Percentiles rank a stretch among this genome's conserved stretches.
These are phyloP conservation scores for Chaetothyriales sp. DNA, from an alignment of 2,329 filamentous ascomycete genomes.

Conservation along the genomic window DNA sequence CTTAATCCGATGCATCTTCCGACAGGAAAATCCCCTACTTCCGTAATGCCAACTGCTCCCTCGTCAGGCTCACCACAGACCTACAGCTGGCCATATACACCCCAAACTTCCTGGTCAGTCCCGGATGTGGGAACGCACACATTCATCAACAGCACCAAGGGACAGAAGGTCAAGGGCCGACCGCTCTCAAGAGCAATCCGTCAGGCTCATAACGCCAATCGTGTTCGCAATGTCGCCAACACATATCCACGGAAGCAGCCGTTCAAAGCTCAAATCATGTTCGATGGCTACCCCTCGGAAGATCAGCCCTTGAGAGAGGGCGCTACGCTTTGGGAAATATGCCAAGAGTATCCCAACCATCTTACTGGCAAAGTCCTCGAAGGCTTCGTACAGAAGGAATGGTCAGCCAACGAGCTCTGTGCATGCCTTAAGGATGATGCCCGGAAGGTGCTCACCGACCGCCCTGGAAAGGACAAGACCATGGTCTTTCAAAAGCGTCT, in stretches of 20 bases:
- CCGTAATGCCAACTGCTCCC: background rate
- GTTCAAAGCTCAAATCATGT: background rate
- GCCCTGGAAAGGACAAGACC: conserved; percentile 1
- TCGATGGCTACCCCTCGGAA: background rate
- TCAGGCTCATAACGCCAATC: background rate
- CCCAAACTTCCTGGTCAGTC: background rate
- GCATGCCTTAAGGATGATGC: background rate
- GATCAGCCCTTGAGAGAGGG: background rate
- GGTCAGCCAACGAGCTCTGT: conserved; percentile 1
- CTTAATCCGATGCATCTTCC: background rate
- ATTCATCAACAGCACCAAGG: background rate
- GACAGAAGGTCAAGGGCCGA: conserved; percentile 1
- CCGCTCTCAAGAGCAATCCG: background rate
- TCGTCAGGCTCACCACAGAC: background rate
- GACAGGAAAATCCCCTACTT: background rate
- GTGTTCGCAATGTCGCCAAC: background rate
- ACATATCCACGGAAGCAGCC: conserved; percentile 1
- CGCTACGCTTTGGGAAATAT: background rate
- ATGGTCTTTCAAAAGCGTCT: conserved; percentile 1
- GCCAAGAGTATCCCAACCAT: background rate
- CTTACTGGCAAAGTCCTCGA: background rate
- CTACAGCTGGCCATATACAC: background rate
- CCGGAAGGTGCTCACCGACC: background rate
- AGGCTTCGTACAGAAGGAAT: background rate
- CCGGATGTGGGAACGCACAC: background rate